Evolutionary conservation across 2,329 filamentous ascomycete species (phyloP), one percentile per base, ranked within the genome.

Genomic region (Chaetomiaceae sp.): DNA sequence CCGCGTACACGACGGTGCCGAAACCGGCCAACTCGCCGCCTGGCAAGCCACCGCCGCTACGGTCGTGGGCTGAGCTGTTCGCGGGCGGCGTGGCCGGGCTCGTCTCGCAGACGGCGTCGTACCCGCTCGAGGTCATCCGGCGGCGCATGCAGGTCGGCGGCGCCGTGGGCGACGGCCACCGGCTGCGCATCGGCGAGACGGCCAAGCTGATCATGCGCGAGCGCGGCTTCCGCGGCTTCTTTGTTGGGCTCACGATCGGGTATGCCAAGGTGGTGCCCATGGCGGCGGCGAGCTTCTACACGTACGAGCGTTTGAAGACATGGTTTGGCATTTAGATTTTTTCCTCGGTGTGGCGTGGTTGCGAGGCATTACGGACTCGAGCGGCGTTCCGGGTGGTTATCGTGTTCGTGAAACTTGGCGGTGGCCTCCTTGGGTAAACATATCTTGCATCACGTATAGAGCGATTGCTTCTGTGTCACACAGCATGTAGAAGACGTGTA

Each of bases 61-160:
- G 81, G 7, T 88, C 84, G 14, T 94, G 89, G 78, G 93, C 93
- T 0, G 88, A 97, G 65, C 77, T 98, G 6, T 74, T 77, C 3
- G 83, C 89, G 0, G 93, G 93, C 38, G 93, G 90, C 1, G 65
- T 93, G 9, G 90, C 93, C 0, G 93, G 93, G 2, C 72, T 95
- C 50, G 81, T 96, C 1, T 90, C 88, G 7, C 93, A 98, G 66
- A 95, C 91, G 0, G 80, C 84, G 0, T 94, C 90, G 14, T 98
- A 98, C 64, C 93, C 93, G 5, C 74, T 98, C 3, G 93, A 98
- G 65, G 88, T 98, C 14, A 85, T 97, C 48, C 75, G 93, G 50
- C 77, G 93, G 53, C 77, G 93, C 38, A 97, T 98, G 91, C 93
- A 98, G 64, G 93, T 98, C 12, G 87, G 88, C 38, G 93, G 91